These are phyloP conservation scores for Phytophthora aleatoria DNA, from an alignment of 352 stramenopile genomes.

Conservation along the genomic window DNA sequence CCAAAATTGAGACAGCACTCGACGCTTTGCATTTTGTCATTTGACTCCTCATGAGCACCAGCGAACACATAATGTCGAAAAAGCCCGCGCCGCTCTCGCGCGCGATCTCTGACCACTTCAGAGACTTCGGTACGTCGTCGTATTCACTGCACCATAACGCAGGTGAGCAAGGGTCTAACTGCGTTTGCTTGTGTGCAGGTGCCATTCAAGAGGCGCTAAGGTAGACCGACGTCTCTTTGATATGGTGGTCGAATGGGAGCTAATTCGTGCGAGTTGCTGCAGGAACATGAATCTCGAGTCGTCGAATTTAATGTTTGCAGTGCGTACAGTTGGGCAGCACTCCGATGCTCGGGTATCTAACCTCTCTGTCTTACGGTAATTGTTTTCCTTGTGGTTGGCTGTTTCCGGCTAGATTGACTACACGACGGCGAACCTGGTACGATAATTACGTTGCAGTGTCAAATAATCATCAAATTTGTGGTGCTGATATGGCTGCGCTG, in stretches of 20 bases:
- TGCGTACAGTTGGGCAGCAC: constrained; percentile 22
- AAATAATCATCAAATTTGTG: neutral
- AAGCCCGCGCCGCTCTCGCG: constrained; percentile 27
- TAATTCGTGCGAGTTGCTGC: neutral
- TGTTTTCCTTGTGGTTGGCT: neutral
- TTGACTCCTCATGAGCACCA: constrained; percentile 25
- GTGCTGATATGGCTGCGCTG: constrained; percentile 22
- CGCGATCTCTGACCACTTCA: constrained; percentile 35
- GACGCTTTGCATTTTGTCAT: constrained; percentile 17
- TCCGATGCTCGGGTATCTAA: neutral
- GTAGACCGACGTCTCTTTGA: neutral
- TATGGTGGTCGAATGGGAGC: neutral
- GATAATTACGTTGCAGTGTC: neutral
- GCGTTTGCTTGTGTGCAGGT: constrained; percentile 7
- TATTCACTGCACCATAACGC: neutral
- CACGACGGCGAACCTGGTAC: constrained; percentile 67
- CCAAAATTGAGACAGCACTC: constrained; percentile 6
- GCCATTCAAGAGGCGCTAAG: constrained; percentile 32
- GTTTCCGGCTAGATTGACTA: constrained; percentile 54
- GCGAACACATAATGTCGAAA: neutral
- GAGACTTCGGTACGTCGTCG: constrained; percentile 25
- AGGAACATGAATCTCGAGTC: constrained; percentile 60
- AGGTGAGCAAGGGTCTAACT: neutral
- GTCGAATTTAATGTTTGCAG: constrained; percentile 69
- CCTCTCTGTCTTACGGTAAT: neutral